Evolutionary conservation across 106 monocot species (phyloP).

Genomic region (Triglochin maritima): DNA sequence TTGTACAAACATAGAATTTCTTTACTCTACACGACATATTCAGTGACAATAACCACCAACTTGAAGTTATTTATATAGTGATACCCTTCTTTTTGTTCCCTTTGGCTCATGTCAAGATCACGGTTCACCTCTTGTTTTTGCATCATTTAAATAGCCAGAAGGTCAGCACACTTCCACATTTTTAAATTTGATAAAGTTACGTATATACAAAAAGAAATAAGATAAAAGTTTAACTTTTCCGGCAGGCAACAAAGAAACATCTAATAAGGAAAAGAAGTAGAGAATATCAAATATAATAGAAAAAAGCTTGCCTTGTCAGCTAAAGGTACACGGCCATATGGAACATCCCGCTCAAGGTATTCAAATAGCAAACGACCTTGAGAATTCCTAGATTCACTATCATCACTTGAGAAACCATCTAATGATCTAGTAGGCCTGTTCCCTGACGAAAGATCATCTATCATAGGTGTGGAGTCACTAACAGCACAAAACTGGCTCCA

Average conservation of each 20-base stretch:
- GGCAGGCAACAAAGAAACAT: neutral
- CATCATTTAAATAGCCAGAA: neutral
- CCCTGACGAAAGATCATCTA: constrained; percentile 24
- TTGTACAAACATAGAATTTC: too few relatives aligned
- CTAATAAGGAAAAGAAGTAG: neutral
- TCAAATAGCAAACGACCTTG: constrained; percentile 41
- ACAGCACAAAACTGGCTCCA: constrained; percentile 7
- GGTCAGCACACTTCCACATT: neutral
- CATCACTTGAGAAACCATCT: constrained; percentile 50
- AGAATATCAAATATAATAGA: neutral
- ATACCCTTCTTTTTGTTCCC: too few relatives aligned
- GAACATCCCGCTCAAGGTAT: constrained; percentile 49
- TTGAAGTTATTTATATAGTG: too few relatives aligned
- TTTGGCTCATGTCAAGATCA: neutral
- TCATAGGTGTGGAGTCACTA: constrained; percentile 3
- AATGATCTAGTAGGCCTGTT: constrained; percentile 12
- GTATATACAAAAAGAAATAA: neutral
- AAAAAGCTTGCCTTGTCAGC: constrained; percentile 45
- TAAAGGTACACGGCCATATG: constrained; percentile 60
- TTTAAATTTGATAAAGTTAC: neutral
- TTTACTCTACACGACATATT: too few relatives aligned
- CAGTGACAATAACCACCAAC: too few relatives aligned
- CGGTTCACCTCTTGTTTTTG: neutral
- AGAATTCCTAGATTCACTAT: constrained; percentile 36
- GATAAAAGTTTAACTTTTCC: neutral